Evolutionary conservation across 495 filamentous ascomycete species (phyloP).

Genomic region (Staphylotrichum longicolle): DNA sequence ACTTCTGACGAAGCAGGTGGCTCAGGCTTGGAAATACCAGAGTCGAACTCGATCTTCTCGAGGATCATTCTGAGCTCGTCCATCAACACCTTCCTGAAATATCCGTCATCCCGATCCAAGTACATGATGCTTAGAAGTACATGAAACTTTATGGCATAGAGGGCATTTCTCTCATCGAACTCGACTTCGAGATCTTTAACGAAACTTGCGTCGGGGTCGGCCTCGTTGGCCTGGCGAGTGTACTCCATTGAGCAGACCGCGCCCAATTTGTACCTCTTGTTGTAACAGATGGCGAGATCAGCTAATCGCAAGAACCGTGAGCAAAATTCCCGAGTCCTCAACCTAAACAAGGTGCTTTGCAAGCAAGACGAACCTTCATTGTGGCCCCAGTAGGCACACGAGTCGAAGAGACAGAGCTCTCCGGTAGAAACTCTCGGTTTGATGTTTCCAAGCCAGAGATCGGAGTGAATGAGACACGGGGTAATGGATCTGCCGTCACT

Average conservation of each 20-base stretch:
- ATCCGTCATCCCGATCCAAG: background rate
- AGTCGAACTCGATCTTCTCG: background rate
- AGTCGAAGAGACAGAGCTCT: background rate
- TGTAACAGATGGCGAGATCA: background rate
- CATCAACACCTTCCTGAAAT: background rate
- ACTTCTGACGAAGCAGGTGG: no score
- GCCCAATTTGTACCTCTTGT: background rate
- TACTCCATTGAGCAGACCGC: background rate
- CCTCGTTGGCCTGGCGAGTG: no score
- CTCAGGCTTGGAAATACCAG: background rate
- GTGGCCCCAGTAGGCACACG: conserved; percentile 1
- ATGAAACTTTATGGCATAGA: background rate
- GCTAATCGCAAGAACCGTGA: no score
- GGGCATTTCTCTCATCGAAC: background rate
- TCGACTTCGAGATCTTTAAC: background rate
- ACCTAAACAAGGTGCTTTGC: no score
- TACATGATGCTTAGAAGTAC: background rate
- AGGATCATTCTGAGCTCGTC: background rate
- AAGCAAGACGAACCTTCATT: background rate
- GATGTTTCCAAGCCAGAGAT: background rate
- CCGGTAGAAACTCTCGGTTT: background rate
- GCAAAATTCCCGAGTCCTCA: no score
- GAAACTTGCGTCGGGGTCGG: no score
- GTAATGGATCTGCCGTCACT: background rate
- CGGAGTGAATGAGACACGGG: background rate